phyloP scores from a whole-genome alignment of 345 rosid genomes.

The Hibiscus mutabilis region DNA sequence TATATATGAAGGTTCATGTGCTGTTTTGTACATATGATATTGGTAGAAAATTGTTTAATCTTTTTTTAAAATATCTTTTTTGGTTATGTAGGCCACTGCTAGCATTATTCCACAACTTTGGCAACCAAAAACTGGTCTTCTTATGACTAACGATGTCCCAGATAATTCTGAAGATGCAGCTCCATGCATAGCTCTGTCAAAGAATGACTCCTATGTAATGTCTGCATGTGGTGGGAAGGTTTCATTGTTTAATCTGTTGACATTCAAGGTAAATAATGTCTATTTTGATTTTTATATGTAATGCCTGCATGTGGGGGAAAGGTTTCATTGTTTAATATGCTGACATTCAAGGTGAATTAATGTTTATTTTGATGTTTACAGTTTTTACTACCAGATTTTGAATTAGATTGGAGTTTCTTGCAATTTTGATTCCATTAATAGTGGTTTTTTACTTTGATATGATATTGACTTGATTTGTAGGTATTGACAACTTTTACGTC shows the following conservation, averaged over 20 bases:
- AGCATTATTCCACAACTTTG: constrained; percentile 21
- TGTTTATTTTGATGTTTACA: not conserved
- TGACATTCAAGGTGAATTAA: constrained; percentile 45
- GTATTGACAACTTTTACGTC: constrained; percentile 53
- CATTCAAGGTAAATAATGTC: constrained; percentile 32
- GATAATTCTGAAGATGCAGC: constrained; percentile 30
- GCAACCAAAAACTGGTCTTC: constrained; percentile 28
- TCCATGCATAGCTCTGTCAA: constrained; percentile 49
- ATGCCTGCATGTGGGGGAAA: constrained; percentile 59
- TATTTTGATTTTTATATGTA: constrained; percentile 18
- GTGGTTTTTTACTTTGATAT: not conserved
- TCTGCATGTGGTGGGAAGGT: constrained; percentile 53
- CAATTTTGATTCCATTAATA: not conserved
- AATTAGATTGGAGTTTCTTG: not conserved
- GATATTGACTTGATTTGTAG: constrained; percentile 19
- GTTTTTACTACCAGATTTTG: not conserved
- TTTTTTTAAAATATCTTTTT: not conserved
- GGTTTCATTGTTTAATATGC: constrained; percentile 50
- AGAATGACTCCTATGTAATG: constrained; percentile 56
- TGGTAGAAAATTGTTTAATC: not conserved
- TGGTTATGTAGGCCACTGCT: constrained; percentile 19
- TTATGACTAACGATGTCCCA: constrained; percentile 25
- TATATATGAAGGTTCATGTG: not conserved
- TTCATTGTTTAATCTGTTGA: constrained; percentile 51
- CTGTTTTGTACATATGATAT: not conserved